phyloP scores from a whole-genome alignment of 768 basidiomycete species.

The Candolleomyces efflorescens region DNA sequence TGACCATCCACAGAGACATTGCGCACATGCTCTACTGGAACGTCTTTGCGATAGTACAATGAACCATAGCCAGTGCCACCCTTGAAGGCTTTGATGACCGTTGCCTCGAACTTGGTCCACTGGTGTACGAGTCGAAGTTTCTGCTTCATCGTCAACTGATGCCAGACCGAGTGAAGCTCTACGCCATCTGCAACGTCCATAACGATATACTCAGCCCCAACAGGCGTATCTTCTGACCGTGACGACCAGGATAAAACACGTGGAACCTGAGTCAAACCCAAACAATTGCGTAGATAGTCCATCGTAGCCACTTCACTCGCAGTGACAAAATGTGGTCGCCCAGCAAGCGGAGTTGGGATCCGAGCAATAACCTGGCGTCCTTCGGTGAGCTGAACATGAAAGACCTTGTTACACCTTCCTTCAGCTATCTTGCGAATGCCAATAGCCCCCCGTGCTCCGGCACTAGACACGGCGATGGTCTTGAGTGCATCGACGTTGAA shows the following conservation, averaged over 20 bases:
- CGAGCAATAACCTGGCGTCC: slow-evolving; percentile 13
- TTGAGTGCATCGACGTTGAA: slow-evolving; percentile 13
- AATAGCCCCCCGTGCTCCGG: neutral
- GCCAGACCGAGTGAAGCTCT: slow-evolving; percentile 9
- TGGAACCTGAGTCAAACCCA: slow-evolving; percentile 8
- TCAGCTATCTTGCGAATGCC: slow-evolving; percentile 6
- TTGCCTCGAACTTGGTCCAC: slow-evolving; percentile 3
- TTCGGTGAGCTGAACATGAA: slow-evolving; percentile 8
- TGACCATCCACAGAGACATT: neutral
- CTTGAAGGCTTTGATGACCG: neutral
- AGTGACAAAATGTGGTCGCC: slow-evolving; percentile 12
- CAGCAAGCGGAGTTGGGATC: slow-evolving; percentile 10
- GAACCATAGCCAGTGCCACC: slow-evolving; percentile 9
- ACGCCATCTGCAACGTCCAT: slow-evolving; percentile 11
- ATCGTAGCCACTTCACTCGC: slow-evolving; percentile 16
- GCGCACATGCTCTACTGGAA: neutral
- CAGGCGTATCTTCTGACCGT: neutral
- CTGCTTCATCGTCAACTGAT: slow-evolving; percentile 3
- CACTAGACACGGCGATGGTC: neutral
- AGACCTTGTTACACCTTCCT: slow-evolving; percentile 12
- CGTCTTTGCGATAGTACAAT: slow-evolving; percentile 10
- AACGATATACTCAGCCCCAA: slow-evolving; percentile 11
- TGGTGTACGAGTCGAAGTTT: slow-evolving; percentile 1
- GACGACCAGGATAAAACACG: slow-evolving; percentile 10
- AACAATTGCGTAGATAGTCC: slow-evolving; percentile 5